These are phyloP conservation scores for Fusarium fracticaudum DNA, from an alignment of 2,329 filamentous ascomycete species.

Conservation along the genomic window DNA sequence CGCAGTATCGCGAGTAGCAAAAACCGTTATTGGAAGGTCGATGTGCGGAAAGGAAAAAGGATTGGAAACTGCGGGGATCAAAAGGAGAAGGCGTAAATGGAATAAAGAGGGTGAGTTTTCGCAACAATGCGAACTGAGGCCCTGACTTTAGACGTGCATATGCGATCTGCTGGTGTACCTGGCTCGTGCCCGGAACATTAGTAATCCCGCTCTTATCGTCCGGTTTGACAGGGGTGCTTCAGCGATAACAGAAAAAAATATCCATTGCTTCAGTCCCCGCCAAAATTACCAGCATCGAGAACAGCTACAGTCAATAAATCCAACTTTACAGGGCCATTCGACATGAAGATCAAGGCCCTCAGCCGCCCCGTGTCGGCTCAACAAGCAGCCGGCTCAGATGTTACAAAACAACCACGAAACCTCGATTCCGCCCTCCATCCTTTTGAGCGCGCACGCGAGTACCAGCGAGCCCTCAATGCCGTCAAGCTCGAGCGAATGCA, in stretches of 20 bases:
- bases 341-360: constrained; percentile 72
- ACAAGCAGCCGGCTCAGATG: constrained; percentile 73
- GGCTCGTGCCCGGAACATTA: constrained; percentile 41
- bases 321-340: constrained; percentile 5
- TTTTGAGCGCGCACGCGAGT: constrained; percentile 88
- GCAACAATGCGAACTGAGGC: constrained; percentile 32
- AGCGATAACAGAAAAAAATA: constrained; percentile 47
- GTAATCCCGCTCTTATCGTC: constrained; percentile 47
- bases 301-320: background rate
- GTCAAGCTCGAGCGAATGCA: constrained; percentile 96
- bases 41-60: background rate
- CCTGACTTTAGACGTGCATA: constrained; percentile 30
- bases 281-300: constrained; percentile 26
- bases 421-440: constrained; percentile 88
- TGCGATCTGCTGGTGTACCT: constrained; percentile 34
- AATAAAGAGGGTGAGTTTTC: constrained; percentile 34
- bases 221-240: background rate
- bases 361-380: constrained; percentile 71
- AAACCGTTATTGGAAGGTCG: background rate
- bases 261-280: constrained; percentile 36
- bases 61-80: background rate
- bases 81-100: background rate
- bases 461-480: constrained; percentile 70
- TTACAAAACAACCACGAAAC: constrained; percentile 73
- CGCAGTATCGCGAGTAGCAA: background rate